A percentile compares a stretch with the other conserved stretches of the same genome.
Evolutionary conservation across 305 asterid genomes (phyloP).

Genomic region (Lippia alba): DNA sequence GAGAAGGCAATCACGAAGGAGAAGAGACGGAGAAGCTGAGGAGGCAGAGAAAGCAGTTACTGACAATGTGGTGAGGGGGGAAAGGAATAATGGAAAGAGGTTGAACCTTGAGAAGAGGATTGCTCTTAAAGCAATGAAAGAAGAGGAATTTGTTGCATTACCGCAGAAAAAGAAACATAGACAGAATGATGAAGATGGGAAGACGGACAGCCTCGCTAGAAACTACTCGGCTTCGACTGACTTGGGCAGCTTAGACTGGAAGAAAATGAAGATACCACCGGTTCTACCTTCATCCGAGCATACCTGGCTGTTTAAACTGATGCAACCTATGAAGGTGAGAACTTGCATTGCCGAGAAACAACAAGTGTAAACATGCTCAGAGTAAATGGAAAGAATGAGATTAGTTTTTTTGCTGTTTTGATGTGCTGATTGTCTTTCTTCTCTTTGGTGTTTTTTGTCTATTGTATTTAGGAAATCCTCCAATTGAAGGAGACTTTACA

Average conservation of each 20-base stretch:
- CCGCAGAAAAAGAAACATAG: conserved; percentile 29
- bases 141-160: conserved; percentile 39
- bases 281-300: conserved; percentile 82
- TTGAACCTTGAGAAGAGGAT: conserved; percentile 77
- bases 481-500: conserved; percentile 62
- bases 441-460: conserved; percentile 28
- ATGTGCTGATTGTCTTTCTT: conserved; percentile 25
- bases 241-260: conserved; percentile 73
- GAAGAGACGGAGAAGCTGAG: conserved; percentile 44
- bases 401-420: conserved; percentile 2
- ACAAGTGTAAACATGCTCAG: neutral
- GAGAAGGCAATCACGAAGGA: conserved; percentile 51
- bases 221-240: conserved; percentile 66
- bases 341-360: conserved; percentile 16
- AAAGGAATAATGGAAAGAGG: conserved; percentile 49
- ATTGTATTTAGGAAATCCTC: conserved; percentile 56
- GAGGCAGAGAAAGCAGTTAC: conserved; percentile 38
- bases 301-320: conserved; percentile 69
- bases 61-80: conserved; percentile 49
- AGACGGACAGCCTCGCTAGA: conserved; percentile 62
- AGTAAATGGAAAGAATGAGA: conserved; percentile 13
- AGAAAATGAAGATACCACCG: conserved; percentile 82
- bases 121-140: conserved; percentile 53
- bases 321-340: conserved; percentile 71
- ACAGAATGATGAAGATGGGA: conserved; percentile 48